phyloP scores from a whole-genome alignment of 805 yeast species.

The Candida hispaniensis region DNA sequence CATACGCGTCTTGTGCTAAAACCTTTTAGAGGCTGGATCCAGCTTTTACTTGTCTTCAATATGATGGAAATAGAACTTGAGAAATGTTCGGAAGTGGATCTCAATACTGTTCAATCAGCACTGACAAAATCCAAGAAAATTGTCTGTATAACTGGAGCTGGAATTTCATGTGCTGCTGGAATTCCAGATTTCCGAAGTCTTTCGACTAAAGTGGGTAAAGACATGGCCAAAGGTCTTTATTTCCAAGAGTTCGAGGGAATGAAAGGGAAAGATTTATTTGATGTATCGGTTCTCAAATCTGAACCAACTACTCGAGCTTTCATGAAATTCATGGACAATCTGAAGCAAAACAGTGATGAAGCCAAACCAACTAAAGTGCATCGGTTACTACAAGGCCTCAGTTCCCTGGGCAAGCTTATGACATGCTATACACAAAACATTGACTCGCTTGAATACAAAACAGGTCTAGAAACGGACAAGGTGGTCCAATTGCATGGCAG shows the following conservation, averaged over 20 bases:
- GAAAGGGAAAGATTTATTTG: slow-evolving; percentile 86
- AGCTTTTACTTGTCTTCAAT: too few relatives aligned
- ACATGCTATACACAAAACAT: slow-evolving; percentile 93
- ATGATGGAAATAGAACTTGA: too few relatives aligned
- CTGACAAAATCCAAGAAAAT: slow-evolving; percentile 42
- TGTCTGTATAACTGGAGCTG: slow-evolving; percentile 86
- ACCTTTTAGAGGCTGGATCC: too few relatives aligned
- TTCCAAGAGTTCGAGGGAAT: slow-evolving; percentile 22
- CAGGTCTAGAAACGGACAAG: slow-evolving; percentile 58
- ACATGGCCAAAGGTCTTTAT: slow-evolving; percentile 7
- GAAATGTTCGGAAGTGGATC: slow-evolving; percentile 7
- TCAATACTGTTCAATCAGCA: slow-evolving; percentile 33
- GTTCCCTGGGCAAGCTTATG: slow-evolving; percentile 53
- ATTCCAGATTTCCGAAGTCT: slow-evolving; percentile 44
- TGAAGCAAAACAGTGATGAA: slow-evolving; percentile 48
- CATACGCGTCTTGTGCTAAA: too few relatives aligned
- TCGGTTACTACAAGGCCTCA: slow-evolving; percentile 51
- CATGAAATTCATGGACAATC: slow-evolving; percentile 77
- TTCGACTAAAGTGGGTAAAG: slow-evolving; percentile 2
- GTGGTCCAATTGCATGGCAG: slow-evolving; percentile 91
- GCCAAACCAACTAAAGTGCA: slow-evolving; percentile 85
- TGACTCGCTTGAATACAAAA: slow-evolving; percentile 67
- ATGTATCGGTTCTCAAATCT: slow-evolving; percentile 66
- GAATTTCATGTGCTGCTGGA: slow-evolving; percentile 93
- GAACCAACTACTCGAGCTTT: slow-evolving; percentile 58